Conservation (phyloP, 2,329 filamentous ascomycete genomes). For the Dendryphion nanum region DNA sequence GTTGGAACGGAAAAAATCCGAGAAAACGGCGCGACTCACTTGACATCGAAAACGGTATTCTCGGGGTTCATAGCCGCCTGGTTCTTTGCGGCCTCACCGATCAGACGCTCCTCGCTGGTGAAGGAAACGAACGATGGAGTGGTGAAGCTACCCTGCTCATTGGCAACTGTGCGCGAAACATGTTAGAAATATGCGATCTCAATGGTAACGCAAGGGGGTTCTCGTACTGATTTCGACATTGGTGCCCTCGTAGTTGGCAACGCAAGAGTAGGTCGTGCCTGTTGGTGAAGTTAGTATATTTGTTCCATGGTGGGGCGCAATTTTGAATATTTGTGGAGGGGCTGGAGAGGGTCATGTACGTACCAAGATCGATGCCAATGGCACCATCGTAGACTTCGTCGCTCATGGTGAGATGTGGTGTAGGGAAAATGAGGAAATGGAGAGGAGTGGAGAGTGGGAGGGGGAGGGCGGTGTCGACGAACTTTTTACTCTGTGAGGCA, state of each 20-base stretch:
- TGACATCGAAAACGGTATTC: constrained; percentile 99
- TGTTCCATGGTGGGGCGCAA: no score
- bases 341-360: constrained; percentile 39
- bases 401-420: constrained; percentile 67
- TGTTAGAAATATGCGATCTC: constrained; percentile 16
- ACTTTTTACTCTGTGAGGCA: not conserved
- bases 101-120: constrained; percentile 97
- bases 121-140: constrained; percentile 99
- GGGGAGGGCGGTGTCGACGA: constrained; percentile 14
- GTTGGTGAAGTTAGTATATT: no score
- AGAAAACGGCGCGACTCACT: no score
- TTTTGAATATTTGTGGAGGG: constrained; percentile 27
- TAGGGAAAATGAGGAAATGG: constrained; percentile 21
- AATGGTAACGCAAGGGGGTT: constrained; percentile 8
- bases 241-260: constrained; percentile 98
- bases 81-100: constrained; percentile 99
- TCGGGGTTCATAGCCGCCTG: constrained; percentile 98
- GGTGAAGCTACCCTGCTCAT: constrained; percentile 99
- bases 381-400: constrained; percentile 99
- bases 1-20: not conserved
- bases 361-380: constrained; percentile 99
- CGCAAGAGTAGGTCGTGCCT: constrained; percentile 99
- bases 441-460: constrained; percentile 27
- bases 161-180: constrained; percentile 65
- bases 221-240: constrained; percentile 96